Percentiles rank a stretch among this genome's conserved stretches.
Evolutionary conservation across 768 basidiomycete species (phyloP).

Genomic region (Rhodotorula kratochvilovae): DNA sequence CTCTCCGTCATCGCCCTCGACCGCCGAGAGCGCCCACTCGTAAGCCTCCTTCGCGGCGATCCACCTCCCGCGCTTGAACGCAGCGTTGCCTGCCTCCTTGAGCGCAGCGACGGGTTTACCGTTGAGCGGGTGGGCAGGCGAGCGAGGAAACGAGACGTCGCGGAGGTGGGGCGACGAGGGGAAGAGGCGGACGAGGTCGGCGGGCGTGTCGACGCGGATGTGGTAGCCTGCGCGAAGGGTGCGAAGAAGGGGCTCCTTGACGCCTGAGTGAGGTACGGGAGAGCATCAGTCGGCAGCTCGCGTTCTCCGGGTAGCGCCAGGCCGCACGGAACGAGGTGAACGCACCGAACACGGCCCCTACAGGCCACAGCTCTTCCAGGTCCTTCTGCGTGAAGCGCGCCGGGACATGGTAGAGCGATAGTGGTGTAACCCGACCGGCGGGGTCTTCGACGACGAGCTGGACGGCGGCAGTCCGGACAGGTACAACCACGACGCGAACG

Average conservation of each 20-base stretch:
- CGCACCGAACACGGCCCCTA: conserved; percentile 22
- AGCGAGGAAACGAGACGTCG: not conserved
- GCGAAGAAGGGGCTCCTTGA: conserved; percentile 24
- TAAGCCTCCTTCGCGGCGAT: conserved; percentile 19
- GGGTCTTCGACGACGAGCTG: conserved; percentile 28
- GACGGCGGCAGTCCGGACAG: conserved; percentile 5
- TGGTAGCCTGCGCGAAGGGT: conserved; percentile 1
- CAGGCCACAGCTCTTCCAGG: conserved; percentile 9
- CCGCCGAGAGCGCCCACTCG: conserved; percentile 4
- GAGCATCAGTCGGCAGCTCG: no score
- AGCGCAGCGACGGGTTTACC: not conserved
- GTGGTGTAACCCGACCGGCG: not conserved
- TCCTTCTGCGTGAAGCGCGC: not conserved
- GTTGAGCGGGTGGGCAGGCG: not conserved
- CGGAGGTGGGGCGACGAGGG: conserved; percentile 6
- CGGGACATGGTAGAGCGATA: conserved; percentile 19
- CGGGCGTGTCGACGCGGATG: conserved; percentile 25
- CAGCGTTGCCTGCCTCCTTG: conserved; percentile 10
- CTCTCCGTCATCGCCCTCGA: not conserved
- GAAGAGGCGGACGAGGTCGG: conserved; percentile 22
- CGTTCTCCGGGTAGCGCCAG: no score
- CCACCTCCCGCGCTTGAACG: not conserved
- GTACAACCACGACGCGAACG: not conserved
- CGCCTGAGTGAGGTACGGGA: not conserved
- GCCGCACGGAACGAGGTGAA: not conserved